Percentiles rank a stretch among this genome's conserved stretches.
These are phyloP conservation scores for Colletotrichum nymphaeae DNA, from an alignment of 2,329 filamentous ascomycete species.

Conservation along the genomic window DNA sequence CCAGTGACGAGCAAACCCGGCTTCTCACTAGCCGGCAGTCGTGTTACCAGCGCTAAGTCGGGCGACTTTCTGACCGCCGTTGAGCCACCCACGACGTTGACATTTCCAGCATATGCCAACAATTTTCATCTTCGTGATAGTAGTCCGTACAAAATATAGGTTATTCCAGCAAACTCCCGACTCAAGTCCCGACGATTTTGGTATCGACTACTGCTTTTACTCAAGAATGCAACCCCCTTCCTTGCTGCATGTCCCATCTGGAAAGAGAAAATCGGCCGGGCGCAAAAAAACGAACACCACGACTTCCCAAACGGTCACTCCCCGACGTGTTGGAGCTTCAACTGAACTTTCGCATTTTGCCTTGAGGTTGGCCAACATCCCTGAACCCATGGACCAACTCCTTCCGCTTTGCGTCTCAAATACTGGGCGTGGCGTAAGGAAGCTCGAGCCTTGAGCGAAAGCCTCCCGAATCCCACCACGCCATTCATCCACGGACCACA, in stretches of 20 bases:
- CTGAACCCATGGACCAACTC: conserved; percentile 26
- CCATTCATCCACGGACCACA: conserved; percentile 2
- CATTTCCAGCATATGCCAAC: not conserved
- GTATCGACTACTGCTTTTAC: not conserved
- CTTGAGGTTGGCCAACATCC: conserved; percentile 21
- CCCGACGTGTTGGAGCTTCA: conserved; percentile 32
- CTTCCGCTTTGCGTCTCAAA: conserved; percentile 15
- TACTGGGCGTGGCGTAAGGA: conserved; percentile 3
- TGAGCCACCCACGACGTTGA: not conserved
- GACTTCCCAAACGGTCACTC: conserved; percentile 18
- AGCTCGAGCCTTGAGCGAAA: conserved; percentile 25
- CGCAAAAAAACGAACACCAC: not conserved
- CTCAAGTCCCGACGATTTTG: not conserved
- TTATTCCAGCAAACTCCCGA: not conserved
- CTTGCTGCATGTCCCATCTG: not conserved
- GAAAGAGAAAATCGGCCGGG: conserved; percentile 4
- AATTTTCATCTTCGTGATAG: not conserved
- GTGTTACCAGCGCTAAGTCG: not conserved
- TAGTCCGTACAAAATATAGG: not conserved
- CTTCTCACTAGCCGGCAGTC: not conserved
- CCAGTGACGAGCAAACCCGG: not conserved
- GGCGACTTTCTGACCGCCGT: not conserved
- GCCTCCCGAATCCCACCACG: conserved; percentile 26
- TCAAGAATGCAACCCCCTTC: not conserved
- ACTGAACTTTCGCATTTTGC: conserved; percentile 30